A percentile compares a stretch with the other conserved stretches of the same genome.
These are phyloP conservation scores for Venturia nashicola DNA, from an alignment of 2,329 filamentous ascomycete genomes.

Conservation along the genomic window DNA sequence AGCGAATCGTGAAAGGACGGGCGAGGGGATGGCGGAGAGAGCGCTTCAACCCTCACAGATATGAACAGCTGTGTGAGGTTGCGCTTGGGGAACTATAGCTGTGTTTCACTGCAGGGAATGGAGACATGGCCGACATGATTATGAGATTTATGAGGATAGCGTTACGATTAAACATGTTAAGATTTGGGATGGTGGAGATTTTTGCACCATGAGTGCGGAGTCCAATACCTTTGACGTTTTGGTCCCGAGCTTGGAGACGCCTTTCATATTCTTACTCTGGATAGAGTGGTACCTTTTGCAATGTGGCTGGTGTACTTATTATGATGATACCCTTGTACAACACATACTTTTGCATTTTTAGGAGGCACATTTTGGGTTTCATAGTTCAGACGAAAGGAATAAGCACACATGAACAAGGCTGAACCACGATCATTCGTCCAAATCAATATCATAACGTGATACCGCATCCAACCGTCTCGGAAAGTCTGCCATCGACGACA, in stretches of 20 bases:
- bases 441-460: too few species aligned
- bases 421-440: too few species aligned
- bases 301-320: background rate
- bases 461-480: too few species aligned
- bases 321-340: slow-evolving; percentile 5
- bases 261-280: background rate
- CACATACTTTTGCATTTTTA: background rate
- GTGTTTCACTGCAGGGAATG: too few species aligned
- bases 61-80: slow-evolving; percentile 9
- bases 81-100: slow-evolving; percentile 10
- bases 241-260: background rate
- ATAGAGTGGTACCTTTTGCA: background rate
- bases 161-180: background rate
- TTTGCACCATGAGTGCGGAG: background rate
- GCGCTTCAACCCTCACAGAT: slow-evolving; percentile 4
- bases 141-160: background rate
- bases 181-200: background rate
- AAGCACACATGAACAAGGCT: too few species aligned
- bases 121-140: background rate
- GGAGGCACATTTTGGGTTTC: too few species aligned
- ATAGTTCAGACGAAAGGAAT: too few species aligned
- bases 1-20: slow-evolving; percentile 1
- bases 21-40: slow-evolving; percentile 1
- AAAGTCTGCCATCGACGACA: too few species aligned
- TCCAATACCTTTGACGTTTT: too few species aligned